Evolutionary conservation across 2,329 filamentous ascomycete species (phyloP).

Genomic region (Paraconiothyrium sp.): DNA sequence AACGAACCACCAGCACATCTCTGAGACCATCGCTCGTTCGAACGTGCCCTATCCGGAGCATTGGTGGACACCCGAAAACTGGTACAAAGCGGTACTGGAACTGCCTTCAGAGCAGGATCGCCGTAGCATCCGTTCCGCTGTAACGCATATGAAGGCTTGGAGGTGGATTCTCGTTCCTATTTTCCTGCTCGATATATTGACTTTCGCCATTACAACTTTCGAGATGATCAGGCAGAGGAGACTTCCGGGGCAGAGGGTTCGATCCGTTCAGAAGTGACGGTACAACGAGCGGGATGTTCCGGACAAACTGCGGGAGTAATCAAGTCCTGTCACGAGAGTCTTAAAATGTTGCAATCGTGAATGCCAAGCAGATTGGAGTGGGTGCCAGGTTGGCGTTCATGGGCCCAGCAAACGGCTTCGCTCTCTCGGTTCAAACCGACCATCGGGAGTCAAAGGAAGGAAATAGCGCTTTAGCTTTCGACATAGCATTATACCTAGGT

Average conservation of each 20-base stretch:
- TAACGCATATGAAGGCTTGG: slow-evolving; percentile 44
- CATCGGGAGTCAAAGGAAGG: too few relatives aligned
- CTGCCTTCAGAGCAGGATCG: slow-evolving; percentile 31
- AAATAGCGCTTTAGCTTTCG: too few relatives aligned
- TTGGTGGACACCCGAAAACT: slow-evolving; percentile 46
- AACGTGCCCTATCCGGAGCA: slow-evolving; percentile 34
- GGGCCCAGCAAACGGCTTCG: too few relatives aligned
- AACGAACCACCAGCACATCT: slow-evolving; percentile 38
- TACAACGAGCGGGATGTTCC: not conserved
- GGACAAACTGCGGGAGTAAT: not conserved
- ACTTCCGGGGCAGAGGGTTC: slow-evolving; percentile 10
- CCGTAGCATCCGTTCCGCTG: slow-evolving; percentile 30
- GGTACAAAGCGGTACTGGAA: slow-evolving; percentile 43
- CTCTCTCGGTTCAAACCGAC: too few relatives aligned
- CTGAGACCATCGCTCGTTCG: slow-evolving; percentile 30
- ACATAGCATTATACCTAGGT: too few relatives aligned
- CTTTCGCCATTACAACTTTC: slow-evolving; percentile 27
- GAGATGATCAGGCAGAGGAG: slow-evolving; percentile 36
- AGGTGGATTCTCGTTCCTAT: slow-evolving; percentile 45
- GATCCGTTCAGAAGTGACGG: slow-evolving; percentile 10
- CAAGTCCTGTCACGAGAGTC: too few relatives aligned
- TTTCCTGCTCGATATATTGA: slow-evolving; percentile 34
- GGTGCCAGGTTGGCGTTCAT: too few relatives aligned
- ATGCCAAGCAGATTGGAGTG: too few relatives aligned
- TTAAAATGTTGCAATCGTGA: not conserved